Conservation (phyloP, 306 rosid species). For the Cicer judaicum region DNA sequence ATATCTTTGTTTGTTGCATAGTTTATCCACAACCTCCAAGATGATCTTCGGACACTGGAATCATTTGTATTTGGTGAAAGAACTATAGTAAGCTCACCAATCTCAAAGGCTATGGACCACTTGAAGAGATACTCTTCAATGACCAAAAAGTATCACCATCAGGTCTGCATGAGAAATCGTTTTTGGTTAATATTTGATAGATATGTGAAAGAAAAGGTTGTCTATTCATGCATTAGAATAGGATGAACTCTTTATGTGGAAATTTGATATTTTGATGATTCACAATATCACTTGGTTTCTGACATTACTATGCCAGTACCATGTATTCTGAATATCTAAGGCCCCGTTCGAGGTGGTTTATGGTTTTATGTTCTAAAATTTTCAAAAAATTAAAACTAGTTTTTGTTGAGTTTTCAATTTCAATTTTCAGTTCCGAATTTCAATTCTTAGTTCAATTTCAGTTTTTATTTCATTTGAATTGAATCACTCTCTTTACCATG, state of each 20-base stretch:
- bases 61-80: conserved; percentile 49
- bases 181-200: conserved; percentile 24
- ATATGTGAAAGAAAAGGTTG: conserved; percentile 10
- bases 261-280: conserved; percentile 26
- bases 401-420: too few species aligned
- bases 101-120: conserved; percentile 60
- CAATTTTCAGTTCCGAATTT: too few species aligned
- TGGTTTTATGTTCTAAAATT: too few species aligned
- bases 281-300: conserved; percentile 27
- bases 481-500: too few species aligned
- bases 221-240: conserved; percentile 23
- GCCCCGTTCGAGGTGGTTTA: too few species aligned
- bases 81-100: conserved; percentile 45
- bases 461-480: too few species aligned
- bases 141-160: conserved; percentile 71
- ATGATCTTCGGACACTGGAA: conserved; percentile 51
- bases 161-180: conserved; percentile 57
- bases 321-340: conserved; percentile 8
- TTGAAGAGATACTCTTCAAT: conserved; percentile 52
- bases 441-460: too few species aligned
- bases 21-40: conserved; percentile 56
- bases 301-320: conserved; percentile 6
- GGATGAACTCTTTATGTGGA: conserved; percentile 30
- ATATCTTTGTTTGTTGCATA: conserved; percentile 46
- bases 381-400: too few species aligned